Conservation (phyloP, 768 basidiomycete species). For the Filobasidium floriforme region DNA sequence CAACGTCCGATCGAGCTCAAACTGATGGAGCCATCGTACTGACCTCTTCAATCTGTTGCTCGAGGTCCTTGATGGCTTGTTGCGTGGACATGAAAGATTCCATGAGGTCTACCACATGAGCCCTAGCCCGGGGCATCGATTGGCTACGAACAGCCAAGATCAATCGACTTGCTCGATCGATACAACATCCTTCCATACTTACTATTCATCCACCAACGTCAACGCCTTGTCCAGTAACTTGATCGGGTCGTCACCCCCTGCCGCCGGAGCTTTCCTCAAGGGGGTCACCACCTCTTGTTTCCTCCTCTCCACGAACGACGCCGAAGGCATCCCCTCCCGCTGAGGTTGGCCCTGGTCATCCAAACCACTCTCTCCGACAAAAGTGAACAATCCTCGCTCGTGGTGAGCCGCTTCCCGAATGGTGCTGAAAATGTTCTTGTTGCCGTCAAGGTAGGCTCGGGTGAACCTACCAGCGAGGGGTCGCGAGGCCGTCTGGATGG, state of each 20-base stretch:
- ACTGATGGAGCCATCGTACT: not conserved
- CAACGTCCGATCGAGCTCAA: not conserved
- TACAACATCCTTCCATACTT: conserved; percentile 18
- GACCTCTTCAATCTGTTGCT: conserved; percentile 35
- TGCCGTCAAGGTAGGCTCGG: conserved; percentile 14
- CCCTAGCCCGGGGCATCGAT: conserved; percentile 42
- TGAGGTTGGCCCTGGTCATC: conserved; percentile 1
- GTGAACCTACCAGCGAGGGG: conserved; percentile 17
- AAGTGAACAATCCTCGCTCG: conserved; percentile 38
- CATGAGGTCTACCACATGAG: conserved; percentile 34
- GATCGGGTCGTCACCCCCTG: conserved; percentile 29
- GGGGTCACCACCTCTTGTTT: conserved; percentile 36
- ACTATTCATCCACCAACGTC: conserved; percentile 44
- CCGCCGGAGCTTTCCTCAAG: conserved; percentile 15
- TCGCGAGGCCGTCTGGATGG: conserved; percentile 8
- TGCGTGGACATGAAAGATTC: conserved; percentile 32
- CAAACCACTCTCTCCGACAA: conserved; percentile 32
- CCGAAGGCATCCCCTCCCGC: conserved; percentile 22
- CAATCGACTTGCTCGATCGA: not conserved
- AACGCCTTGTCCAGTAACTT: conserved; percentile 34
- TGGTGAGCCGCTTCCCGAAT: conserved; percentile 40
- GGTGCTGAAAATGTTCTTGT: conserved; percentile 21
- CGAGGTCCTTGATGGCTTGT: conserved; percentile 32
- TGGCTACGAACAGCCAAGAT: conserved; percentile 23
- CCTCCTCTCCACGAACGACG: conserved; percentile 40